phyloP scores from a whole-genome alignment of 2,329 filamentous ascomycete genomes.

The Penicillium sp. region DNA sequence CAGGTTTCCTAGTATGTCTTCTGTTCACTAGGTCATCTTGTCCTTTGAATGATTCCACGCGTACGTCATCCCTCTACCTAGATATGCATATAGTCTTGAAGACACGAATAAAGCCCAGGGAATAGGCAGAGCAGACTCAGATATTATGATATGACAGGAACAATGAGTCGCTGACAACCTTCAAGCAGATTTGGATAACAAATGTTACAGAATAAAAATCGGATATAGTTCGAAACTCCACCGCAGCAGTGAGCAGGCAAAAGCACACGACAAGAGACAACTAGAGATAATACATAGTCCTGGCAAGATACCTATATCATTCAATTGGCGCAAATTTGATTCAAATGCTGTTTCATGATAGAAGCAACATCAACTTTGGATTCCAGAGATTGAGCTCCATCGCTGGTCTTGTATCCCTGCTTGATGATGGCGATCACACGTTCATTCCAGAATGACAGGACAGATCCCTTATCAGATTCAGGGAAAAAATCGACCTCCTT shows the following conservation, averaged over 20 bases:
- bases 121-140: no score
- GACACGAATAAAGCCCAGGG: background rate
- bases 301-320: no score
- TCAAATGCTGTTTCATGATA: constrained; percentile 5
- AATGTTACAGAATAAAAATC: background rate
- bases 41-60: no score
- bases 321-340: background rate
- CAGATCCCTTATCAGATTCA: background rate
- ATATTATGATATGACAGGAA: no score
- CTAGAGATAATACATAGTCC: background rate
- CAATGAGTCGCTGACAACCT: background rate
- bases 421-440: constrained; percentile 11
- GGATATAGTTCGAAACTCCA: background rate
- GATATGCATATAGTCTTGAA: background rate
- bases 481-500: constrained; percentile 1
- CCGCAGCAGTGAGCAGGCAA: background rate
- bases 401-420: constrained; percentile 3
- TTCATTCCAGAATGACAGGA: constrained; percentile 10
- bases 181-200: background rate
- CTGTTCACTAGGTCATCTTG: no score
- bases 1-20: no score
- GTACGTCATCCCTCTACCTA: no score
- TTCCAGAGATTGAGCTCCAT: background rate
- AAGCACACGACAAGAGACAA: background rate
- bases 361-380: constrained; percentile 7